Evolutionary conservation across 1,284 basidiomycete species (phyloP).

Genomic region (Inonotus obliquus): DNA sequence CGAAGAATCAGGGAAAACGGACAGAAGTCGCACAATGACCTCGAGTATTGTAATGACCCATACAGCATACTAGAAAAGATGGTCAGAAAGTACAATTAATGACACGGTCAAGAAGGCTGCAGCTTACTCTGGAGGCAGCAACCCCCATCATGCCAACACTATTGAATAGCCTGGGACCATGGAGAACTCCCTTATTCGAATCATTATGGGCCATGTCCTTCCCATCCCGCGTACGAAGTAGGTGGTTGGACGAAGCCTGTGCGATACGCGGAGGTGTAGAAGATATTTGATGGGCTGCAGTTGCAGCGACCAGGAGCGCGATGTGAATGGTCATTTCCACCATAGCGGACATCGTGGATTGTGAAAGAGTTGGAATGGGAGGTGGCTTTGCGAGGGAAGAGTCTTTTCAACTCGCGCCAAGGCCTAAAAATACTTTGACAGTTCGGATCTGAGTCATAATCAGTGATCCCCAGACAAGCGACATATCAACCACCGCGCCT

Average conservation of each 20-base stretch:
- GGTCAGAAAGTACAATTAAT: not conserved
- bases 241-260: conserved; percentile 7
- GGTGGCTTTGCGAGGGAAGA: not conserved
- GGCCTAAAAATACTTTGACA: conserved; percentile 6
- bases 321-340: not conserved
- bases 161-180: conserved; percentile 7
- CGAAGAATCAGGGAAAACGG: not conserved
- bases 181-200: conserved; percentile 1
- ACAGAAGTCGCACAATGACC: not conserved
- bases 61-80: not conserved
- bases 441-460: conserved; percentile 1
- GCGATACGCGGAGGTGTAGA: conserved; percentile 12
- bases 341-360: not conserved
- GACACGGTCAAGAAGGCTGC: not conserved
- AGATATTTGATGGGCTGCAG: conserved; percentile 10
- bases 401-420: not conserved
- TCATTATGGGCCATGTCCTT: not conserved
- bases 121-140: conserved; percentile 2
- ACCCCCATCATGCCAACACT: not conserved
- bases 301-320: conserved; percentile 2
- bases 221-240: not conserved
- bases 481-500: not conserved
- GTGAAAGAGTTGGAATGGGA: not conserved
- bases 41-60: not conserved
- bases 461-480: not conserved